A percentile compares a stretch with the other conserved stretches of the same genome.
Evolutionary conservation across 208 protist species (phyloP).

Genomic region (Trypanosoma lewisi): DNA sequence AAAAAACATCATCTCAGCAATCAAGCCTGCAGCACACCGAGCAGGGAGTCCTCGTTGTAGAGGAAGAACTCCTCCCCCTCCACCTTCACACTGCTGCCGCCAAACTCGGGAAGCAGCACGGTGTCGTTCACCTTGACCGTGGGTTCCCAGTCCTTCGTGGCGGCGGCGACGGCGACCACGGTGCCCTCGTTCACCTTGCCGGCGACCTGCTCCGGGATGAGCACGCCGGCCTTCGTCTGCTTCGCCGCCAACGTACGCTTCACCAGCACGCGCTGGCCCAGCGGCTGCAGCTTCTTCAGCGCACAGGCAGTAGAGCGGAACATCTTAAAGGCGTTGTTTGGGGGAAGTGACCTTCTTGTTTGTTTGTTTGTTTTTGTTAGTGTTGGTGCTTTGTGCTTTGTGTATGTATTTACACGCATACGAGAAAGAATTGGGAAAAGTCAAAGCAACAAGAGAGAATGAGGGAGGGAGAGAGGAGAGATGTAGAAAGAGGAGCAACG

Average conservation of each 20-base stretch:
- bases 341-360: background rate
- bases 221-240: constrained; percentile 92
- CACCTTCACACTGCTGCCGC: constrained; percentile 84
- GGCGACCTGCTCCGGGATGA: constrained; percentile 91
- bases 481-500: too few species aligned
- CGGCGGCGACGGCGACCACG: constrained; percentile 86
- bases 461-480: too few species aligned
- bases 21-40: constrained; percentile 70
- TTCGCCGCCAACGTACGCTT: constrained; percentile 84
- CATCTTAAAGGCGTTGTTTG: constrained; percentile 33
- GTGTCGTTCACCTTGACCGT: constrained; percentile 89
- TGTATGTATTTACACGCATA: background rate
- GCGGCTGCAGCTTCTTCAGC: constrained; percentile 88
- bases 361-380: background rate
- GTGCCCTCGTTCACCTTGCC: constrained; percentile 93
- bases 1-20: constrained; percentile 6
- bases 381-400: too few species aligned
- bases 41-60: constrained; percentile 86
- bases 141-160: constrained; percentile 88
- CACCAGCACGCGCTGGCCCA: constrained; percentile 90
- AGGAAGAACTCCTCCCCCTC: constrained; percentile 93
- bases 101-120: constrained; percentile 91
- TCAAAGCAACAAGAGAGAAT: background rate
- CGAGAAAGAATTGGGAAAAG: background rate
- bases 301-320: constrained; percentile 70